Base-by-base conservation (phyloP, 257 asterid genomes). In the Solanum chaucha region DNA sequence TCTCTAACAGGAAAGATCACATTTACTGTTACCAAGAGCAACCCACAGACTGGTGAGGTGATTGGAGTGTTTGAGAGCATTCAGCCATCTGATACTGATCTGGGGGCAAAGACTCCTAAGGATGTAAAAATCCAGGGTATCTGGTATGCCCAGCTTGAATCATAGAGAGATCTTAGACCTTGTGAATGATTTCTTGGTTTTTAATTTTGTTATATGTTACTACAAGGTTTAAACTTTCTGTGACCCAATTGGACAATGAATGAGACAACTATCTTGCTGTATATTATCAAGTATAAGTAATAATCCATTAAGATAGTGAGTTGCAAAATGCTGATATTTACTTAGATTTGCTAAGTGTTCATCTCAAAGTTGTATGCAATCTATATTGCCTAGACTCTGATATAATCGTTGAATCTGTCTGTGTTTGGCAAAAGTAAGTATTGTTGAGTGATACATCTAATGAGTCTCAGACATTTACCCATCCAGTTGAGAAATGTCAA, bases 71-170 rank as follows among this genome's bases (percentile, higher is more conserved):
- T 97, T 68, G 99, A 97, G 93, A 97, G 99, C 89, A 65, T 94
- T 86, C 99, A 96, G 93, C 99, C 99, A 5, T 96, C 98, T 19
- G 99, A 96, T 88, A 97, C 99, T 13, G 99, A 97, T 87, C 90
- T 97, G 94, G 99, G 99, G 6, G 91, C 99, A 0, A 97, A 97
- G 92, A 93, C 93, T 6, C 99, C 99, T 8, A 97, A 97, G 90
- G 99, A 97, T 26, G 99, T 97, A 34, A 97, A 96, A 85, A 96
- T 97, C 87, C 98, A 94, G 86, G 99, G 99, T n/a, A 30, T 97
- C 28, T 97, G 99, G 98, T 97, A 97, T 93, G 99, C 96, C 36
- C 99, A 97, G 88, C 98, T 97, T 35, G 99, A 95, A 12, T 91
- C 51, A 67, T 94, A 90, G 92, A 88, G 84, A 44, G 87, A 46